Conservation (phyloP, 2,329 filamentous ascomycete genomes). For the Pseudogymnoascus pannorum region DNA sequence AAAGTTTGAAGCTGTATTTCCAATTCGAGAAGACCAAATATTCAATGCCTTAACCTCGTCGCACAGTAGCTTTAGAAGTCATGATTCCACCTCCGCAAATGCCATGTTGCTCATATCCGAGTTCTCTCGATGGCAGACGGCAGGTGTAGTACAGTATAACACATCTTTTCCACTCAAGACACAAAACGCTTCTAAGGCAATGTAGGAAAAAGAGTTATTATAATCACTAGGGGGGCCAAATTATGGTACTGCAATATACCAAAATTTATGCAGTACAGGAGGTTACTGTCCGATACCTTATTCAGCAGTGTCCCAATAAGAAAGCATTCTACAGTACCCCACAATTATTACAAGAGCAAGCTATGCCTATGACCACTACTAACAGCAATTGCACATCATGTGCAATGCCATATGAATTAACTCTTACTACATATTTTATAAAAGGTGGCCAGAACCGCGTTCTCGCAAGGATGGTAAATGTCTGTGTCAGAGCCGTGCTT, state of each 20-base stretch:
- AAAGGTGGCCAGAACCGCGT: not conserved
- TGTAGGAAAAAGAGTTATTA: too few relatives aligned
- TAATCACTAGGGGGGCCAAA: too few relatives aligned
- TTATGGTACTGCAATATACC: not conserved
- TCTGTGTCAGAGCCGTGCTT: not conserved
- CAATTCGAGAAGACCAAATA: not conserved
- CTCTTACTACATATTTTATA: not conserved
- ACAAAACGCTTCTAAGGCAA: too few relatives aligned
- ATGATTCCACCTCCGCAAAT: not conserved
- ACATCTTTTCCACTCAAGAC: too few relatives aligned
- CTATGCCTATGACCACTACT: not conserved
- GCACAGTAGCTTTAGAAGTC: not conserved
- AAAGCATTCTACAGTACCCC: not conserved
- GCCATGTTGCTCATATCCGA: not conserved
- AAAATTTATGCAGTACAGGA: not conserved
- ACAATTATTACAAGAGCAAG: not conserved
- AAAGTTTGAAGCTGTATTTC: not conserved
- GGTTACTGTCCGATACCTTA: too few relatives aligned
- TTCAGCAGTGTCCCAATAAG: not conserved
- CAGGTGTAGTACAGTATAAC: not conserved
- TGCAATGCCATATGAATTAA: not conserved
- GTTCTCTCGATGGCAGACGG: not conserved
- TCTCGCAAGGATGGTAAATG: not conserved
- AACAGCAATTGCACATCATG: not conserved
- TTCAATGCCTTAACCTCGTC: not conserved